Evolutionary conservation across 345 rosid species (phyloP), one percentile per base, ranked within the genome.

Genomic region (Eucalyptus regnans): DNA sequence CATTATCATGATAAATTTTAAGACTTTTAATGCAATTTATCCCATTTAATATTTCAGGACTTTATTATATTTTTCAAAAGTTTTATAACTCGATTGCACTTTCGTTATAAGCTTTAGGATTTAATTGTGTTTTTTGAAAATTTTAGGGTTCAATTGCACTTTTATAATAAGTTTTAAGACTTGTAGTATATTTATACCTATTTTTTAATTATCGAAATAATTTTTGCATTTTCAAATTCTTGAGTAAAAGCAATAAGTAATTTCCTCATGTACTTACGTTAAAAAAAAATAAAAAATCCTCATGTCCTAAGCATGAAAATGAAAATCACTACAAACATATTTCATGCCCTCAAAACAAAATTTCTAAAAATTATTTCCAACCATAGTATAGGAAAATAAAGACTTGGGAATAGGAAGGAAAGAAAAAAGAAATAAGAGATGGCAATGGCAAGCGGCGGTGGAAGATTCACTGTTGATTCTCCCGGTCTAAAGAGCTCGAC

Each of bases 131-230:
- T 64, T 29, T 64, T 60, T 51, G 3, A 16, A 51, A 7, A 1
- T 1, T 16, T 51, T 51, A 51, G 0, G 0, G 3, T 0, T 51
- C 0, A 17, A 17, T 51, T 51, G 8, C 0, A 1, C 1, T 18
- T 52, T 18, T 52, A 7, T 18, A 52, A 52, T 17, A 52, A 52
- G 9, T 18, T 52, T 51, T 17, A 51, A 3, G 56, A 52, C 1
- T 17, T 17, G 4, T 18, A 17, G 22, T 17, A 17, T 8, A 18
- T 1, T 52, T 7, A 52, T 52, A 17, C 23, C 2, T 52, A 20
- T 18, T 18, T 62, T 62, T 62, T 29, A 62, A 6, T 13, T 29
- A 64, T 14, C 3, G 2, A n/a, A 64, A n/a, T n/a, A 31, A 31
- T 66, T 66, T 66, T 66, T 66, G 2, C 4, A 17, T 16, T 33